Evolutionary conservation across 257 asterid species (phyloP).

Genomic region (Solanum clarkiae): DNA sequence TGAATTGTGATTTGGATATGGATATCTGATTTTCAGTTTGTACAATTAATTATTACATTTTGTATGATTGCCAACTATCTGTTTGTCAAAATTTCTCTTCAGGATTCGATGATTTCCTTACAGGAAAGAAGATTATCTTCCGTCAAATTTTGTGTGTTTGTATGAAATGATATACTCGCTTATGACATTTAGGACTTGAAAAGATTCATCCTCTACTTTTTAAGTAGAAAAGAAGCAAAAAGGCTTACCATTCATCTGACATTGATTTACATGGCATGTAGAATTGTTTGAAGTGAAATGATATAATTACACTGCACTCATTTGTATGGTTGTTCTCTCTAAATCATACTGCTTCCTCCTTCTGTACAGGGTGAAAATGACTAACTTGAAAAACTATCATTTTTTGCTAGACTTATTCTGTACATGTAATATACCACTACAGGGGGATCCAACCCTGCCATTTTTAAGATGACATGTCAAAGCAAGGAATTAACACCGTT

Average conservation of each 20-base stretch:
- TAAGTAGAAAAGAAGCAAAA: not conserved
- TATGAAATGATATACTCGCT: not conserved
- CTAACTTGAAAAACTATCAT: not conserved
- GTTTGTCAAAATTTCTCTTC: not conserved
- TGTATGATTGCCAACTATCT: not conserved
- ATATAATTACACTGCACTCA: not conserved
- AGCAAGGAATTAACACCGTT: not conserved
- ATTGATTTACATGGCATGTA: not conserved
- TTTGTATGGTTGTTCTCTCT: not conserved
- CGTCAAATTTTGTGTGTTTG: not conserved
- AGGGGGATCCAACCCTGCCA: conserved; percentile 94
- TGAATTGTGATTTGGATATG: too few species aligned
- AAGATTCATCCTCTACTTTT: not conserved
- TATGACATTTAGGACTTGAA: not conserved
- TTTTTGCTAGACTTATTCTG: not conserved
- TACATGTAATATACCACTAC: conserved; percentile 19
- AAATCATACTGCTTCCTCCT: not conserved
- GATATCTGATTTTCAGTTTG: not conserved
- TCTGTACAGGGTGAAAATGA: not conserved
- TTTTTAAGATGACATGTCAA: conserved; percentile 1
- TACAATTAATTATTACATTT: not conserved
- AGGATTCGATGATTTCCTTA: not conserved
- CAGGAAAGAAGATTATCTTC: too few species aligned
- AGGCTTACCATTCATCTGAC: not conserved
- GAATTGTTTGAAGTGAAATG: not conserved